Evolutionary conservation across 768 basidiomycete species (phyloP).

Genomic region (Boletus speciosus): DNA sequence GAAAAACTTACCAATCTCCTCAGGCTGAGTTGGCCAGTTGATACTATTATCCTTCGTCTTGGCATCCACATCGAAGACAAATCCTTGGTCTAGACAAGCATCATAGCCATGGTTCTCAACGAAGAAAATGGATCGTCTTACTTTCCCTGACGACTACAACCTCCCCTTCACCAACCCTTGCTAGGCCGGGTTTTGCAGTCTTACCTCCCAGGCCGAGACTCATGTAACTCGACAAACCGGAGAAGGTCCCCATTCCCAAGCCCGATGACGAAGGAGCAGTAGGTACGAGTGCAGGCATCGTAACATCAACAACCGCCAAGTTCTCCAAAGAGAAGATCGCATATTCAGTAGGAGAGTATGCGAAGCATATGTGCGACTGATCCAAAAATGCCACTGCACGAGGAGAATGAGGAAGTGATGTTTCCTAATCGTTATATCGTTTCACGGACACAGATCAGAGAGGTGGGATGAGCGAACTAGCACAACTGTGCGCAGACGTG

Average conservation of each 20-base stretch:
- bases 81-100: constrained; percentile 53
- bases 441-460: background rate
- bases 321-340: constrained; percentile 66
- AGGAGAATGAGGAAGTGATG: constrained; percentile 84
- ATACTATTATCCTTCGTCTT: constrained; percentile 51
- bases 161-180: constrained; percentile 56
- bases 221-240: constrained; percentile 79
- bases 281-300: constrained; percentile 40
- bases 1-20: constrained; percentile 60
- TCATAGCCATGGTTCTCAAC: background rate
- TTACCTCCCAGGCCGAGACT: constrained; percentile 74
- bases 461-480: background rate
- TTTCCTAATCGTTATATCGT: constrained; percentile 53
- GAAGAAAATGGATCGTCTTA: constrained; percentile 36
- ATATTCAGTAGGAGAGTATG: constrained; percentile 66
- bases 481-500: background rate
- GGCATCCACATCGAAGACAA: constrained; percentile 60
- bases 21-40: constrained; percentile 77
- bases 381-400: constrained; percentile 75
- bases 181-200: constrained; percentile 55
- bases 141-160: constrained; percentile 76
- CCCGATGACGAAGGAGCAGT: constrained; percentile 26
- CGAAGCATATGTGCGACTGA: constrained; percentile 60
- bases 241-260: constrained; percentile 66
- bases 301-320: constrained; percentile 54